Conservation (phyloP, 768 basidiomycete genomes). For the Suillus hirtellus region DNA sequence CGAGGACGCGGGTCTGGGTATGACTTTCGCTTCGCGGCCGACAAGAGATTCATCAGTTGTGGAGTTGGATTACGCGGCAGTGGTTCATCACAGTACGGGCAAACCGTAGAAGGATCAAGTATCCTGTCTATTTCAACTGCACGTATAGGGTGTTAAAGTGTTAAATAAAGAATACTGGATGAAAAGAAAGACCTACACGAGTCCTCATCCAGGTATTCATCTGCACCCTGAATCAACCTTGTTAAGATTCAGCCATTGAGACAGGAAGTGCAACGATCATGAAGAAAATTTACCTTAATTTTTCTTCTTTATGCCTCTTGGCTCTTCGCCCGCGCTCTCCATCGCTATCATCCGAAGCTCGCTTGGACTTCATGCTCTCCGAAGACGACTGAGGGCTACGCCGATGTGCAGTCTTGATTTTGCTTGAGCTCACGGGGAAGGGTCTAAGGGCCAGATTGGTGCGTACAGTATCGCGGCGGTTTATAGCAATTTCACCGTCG, state of each 20-base stretch:
- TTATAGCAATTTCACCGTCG: neutral
- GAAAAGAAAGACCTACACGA: constrained; percentile 35
- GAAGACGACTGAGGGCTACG: constrained; percentile 26
- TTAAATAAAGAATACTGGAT: neutral
- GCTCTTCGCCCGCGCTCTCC: constrained; percentile 25
- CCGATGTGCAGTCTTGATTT: constrained; percentile 39
- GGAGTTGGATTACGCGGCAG: constrained; percentile 66
- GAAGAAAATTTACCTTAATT: constrained; percentile 15
- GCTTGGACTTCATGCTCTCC: constrained; percentile 24
- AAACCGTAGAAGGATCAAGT: constrained; percentile 66
- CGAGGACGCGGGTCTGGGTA: constrained; percentile 60
- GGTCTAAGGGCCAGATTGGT: constrained; percentile 26
- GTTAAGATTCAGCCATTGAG: neutral
- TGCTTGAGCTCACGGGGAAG: constrained; percentile 52
- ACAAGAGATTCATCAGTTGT: constrained; percentile 54
- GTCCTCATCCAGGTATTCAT: constrained; percentile 34
- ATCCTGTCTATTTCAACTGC: constrained; percentile 52
- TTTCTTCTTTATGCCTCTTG: constrained; percentile 37
- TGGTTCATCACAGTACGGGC: constrained; percentile 78
- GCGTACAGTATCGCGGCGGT: neutral
- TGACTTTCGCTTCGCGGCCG: constrained; percentile 53
- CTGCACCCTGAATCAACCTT: neutral
- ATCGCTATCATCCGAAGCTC: constrained; percentile 35
- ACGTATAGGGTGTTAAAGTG: constrained; percentile 6
- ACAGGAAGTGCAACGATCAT: neutral